phyloP scores from a whole-genome alignment of 108 stramenopile genomes.

The Chaetoceros tenuissimus region DNA sequence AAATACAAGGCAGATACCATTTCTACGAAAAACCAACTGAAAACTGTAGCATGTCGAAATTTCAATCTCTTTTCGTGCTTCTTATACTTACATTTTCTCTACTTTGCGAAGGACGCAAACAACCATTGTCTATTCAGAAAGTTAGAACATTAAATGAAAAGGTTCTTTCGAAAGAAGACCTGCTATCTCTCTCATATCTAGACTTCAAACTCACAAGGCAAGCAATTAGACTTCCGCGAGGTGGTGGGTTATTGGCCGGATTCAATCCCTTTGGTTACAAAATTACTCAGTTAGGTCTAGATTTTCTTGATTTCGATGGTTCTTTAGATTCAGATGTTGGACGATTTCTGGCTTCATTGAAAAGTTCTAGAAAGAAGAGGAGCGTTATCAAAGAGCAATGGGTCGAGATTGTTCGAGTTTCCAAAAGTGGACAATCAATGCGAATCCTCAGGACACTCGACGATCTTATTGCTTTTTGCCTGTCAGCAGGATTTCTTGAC shows the following conservation, averaged over 20 bases:
- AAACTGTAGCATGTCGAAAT: no score
- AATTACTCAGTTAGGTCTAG: constrained; percentile 52
- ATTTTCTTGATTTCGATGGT: constrained; percentile 51
- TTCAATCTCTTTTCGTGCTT: no score
- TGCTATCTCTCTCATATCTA: no score
- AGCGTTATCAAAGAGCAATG: constrained; percentile 48
- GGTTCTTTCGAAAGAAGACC: no score
- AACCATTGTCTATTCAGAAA: no score
- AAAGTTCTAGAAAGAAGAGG: constrained; percentile 35
- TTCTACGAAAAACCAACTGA: no score
- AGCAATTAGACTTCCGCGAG: constrained; percentile 17
- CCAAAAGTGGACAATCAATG: constrained; percentile 68
- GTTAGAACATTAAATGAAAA: no score
- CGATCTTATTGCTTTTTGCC: constrained; percentile 59
- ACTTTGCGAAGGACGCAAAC: no score
- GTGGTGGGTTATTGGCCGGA: constrained; percentile 44
- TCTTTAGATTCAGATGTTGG: constrained; percentile 68
- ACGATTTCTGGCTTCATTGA: constrained; percentile 51
- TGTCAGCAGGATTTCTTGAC: constrained; percentile 58
- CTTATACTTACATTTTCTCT: no score
- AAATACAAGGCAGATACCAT: no score
- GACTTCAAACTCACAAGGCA: no score
- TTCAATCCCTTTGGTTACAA: constrained; percentile 70
- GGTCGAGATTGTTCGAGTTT: constrained; percentile 64
- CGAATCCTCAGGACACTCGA: constrained; percentile 55